Percentiles rank a stretch among this genome's conserved stretches.
Evolutionary conservation across 306 rosid species (phyloP).

Genomic region (Ormosia emarginata): DNA sequence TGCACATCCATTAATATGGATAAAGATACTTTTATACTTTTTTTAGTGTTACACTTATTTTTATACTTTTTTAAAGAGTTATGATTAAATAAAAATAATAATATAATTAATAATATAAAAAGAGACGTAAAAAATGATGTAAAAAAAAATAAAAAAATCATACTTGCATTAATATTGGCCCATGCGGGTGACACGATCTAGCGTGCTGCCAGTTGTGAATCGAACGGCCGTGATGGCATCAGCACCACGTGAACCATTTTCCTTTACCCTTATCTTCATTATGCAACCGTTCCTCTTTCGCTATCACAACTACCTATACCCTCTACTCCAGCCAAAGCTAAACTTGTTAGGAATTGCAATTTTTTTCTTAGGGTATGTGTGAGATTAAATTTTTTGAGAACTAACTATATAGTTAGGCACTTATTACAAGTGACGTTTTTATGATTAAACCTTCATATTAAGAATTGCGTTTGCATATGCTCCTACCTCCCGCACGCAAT

Average conservation of each 20-base stretch:
- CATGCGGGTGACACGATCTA: constrained; percentile 22
- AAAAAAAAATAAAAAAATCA: no score
- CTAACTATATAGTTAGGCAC: no score
- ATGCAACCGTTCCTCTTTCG: constrained; percentile 9
- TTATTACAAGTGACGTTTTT: no score
- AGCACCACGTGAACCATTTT: not conserved
- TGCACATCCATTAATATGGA: not conserved
- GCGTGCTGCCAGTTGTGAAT: not conserved
- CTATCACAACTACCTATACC: not conserved
- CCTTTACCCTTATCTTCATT: not conserved
- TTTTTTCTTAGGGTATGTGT: no score
- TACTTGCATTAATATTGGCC: constrained; percentile 11
- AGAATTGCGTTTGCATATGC: not conserved
- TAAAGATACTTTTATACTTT: no score
- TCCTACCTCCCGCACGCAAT: not conserved
- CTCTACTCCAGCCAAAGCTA: not conserved
- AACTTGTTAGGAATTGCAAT: not conserved
- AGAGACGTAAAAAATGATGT: no score
- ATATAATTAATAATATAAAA: no score
- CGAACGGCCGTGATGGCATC: not conserved
- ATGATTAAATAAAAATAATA: no score
- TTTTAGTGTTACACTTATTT: no score
- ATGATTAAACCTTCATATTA: no score
- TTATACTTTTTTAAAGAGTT: no score
- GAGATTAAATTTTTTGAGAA: no score